Conservation (phyloP, 768 basidiomycete species). For the Exsudoporus frostii region DNA sequence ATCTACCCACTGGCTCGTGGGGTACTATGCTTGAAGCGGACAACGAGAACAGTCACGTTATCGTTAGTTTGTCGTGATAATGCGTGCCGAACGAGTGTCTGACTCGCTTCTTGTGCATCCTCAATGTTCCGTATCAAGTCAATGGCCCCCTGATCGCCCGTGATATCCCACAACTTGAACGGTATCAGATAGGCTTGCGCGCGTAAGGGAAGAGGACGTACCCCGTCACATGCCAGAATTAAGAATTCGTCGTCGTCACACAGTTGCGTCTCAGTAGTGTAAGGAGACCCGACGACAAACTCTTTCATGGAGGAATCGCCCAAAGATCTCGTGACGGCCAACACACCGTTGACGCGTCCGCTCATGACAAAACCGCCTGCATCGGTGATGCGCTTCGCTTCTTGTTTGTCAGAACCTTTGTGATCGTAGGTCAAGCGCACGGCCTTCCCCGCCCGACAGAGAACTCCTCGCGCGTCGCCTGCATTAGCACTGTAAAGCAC, state of each 20-base stretch:
- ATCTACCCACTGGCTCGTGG: slow-evolving; percentile 14
- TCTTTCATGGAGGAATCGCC: slow-evolving; percentile 99
- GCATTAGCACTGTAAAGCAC: slow-evolving; percentile 96
- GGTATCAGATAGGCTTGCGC: slow-evolving; percentile 5
- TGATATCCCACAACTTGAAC: slow-evolving; percentile 91
- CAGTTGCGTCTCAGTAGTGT: slow-evolving; percentile 95
- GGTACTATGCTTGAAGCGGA: slow-evolving; percentile 61
- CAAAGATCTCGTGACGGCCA: slow-evolving; percentile 93
- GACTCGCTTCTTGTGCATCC: slow-evolving; percentile 82
- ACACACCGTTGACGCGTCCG: slow-evolving; percentile 94
- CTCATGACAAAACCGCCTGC: slow-evolving; percentile 99
- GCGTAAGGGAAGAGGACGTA: slow-evolving; percentile 40
- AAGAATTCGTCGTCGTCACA: slow-evolving; percentile 91
- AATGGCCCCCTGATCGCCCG: slow-evolving; percentile 85
- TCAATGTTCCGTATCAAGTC: slow-evolving; percentile 70
- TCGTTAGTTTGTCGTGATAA: slow-evolving; percentile 87
- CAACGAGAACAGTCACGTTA: slow-evolving; percentile 89
- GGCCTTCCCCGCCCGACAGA: slow-evolving; percentile 87
- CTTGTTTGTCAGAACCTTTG: slow-evolving; percentile 95
- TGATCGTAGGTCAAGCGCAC: slow-evolving; percentile 97
- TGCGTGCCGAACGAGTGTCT: slow-evolving; percentile 78
- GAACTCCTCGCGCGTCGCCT: slow-evolving; percentile 92
- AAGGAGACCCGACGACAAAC: slow-evolving; percentile 96
- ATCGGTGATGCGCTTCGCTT: slow-evolving; percentile 96
- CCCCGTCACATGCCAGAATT: slow-evolving; percentile 96